Evolutionary conservation across 495 filamentous ascomycete species (phyloP).

Genomic region (Penicillium goetzii): DNA sequence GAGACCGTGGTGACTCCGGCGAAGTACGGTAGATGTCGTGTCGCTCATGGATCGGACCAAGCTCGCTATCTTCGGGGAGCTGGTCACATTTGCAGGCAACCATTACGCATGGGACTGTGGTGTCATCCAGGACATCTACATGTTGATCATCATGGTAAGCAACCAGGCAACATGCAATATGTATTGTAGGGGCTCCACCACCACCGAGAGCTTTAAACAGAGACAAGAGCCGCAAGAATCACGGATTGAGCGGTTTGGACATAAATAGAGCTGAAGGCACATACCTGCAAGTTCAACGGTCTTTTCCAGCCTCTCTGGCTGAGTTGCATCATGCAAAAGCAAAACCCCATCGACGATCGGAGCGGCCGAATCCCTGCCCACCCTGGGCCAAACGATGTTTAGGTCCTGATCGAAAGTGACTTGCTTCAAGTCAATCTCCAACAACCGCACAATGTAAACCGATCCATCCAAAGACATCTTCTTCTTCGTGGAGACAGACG

Average conservation of each 20-base stretch:
- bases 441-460: constrained; percentile 75
- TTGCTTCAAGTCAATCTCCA: constrained; percentile 66
- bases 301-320: constrained; percentile 67
- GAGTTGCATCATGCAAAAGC: constrained; percentile 83
- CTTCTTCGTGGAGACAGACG: constrained; percentile 62
- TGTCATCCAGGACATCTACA: constrained; percentile 69
- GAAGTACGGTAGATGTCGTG: constrained; percentile 76
- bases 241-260: background rate
- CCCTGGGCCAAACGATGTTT: constrained; percentile 75
- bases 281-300: constrained; percentile 65
- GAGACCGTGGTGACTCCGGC: constrained; percentile 67
- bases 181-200: background rate
- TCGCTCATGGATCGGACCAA: constrained; percentile 57
- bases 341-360: constrained; percentile 82
- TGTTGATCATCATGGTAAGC: constrained; percentile 6
- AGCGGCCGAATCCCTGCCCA: constrained; percentile 63
- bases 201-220: background rate
- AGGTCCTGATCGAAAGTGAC: constrained; percentile 55
- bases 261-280: constrained; percentile 5
- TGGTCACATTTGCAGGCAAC: constrained; percentile 89
- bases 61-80: constrained; percentile 49
- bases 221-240: background rate
- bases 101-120: constrained; percentile 70
- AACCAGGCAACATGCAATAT: background rate
- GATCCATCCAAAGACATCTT: constrained; percentile 77